These are phyloP conservation scores for Barnettozyma siamensis DNA, from an alignment of 805 yeast species.

Conservation along the genomic window DNA sequence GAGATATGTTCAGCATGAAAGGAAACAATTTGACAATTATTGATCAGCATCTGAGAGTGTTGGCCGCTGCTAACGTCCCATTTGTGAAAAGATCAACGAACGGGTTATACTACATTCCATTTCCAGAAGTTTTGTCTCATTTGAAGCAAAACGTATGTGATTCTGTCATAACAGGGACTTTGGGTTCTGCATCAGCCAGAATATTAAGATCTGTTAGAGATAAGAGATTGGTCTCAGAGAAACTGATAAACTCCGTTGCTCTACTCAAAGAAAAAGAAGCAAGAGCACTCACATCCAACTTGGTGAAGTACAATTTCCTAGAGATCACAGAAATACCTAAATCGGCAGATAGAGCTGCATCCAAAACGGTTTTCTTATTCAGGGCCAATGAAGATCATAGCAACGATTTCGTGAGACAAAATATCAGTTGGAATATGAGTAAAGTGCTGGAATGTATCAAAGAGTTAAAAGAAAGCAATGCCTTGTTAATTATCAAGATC, in stretches of 20 bases:
- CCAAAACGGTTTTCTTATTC: slow-evolving; percentile 80
- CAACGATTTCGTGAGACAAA: slow-evolving; percentile 40
- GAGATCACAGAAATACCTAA: slow-evolving; percentile 94
- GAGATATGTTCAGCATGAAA: slow-evolving; percentile 5
- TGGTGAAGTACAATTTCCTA: slow-evolving; percentile 64
- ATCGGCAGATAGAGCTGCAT: slow-evolving; percentile 86
- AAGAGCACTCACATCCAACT: slow-evolving; percentile 59
- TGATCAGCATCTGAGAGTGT: slow-evolving; percentile 63
- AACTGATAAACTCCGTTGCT: slow-evolving; percentile 67
- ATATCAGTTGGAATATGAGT: slow-evolving; percentile 40
- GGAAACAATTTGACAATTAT: slow-evolving; percentile 25
- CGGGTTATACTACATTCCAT: slow-evolving; percentile 61
- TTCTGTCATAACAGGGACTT: slow-evolving; percentile 49
- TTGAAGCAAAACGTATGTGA: slow-evolving; percentile 49
- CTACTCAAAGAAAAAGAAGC: slow-evolving; percentile 73
- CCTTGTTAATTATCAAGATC: slow-evolving; percentile 68
- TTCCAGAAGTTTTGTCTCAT: slow-evolving; percentile 39
- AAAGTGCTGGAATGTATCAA: slow-evolving; percentile 49
- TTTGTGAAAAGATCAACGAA: slow-evolving; percentile 55
- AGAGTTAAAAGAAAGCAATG: slow-evolving; percentile 50
- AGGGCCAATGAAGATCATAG: slow-evolving; percentile 56
- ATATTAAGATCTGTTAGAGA: slow-evolving; percentile 71
- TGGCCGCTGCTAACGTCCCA: slow-evolving; percentile 49
- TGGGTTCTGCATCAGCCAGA: slow-evolving; percentile 65
- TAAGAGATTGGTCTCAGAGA: slow-evolving; percentile 75